phyloP scores from a whole-genome alignment of 129 eudicot species.

The Sambucus nigra region DNA sequence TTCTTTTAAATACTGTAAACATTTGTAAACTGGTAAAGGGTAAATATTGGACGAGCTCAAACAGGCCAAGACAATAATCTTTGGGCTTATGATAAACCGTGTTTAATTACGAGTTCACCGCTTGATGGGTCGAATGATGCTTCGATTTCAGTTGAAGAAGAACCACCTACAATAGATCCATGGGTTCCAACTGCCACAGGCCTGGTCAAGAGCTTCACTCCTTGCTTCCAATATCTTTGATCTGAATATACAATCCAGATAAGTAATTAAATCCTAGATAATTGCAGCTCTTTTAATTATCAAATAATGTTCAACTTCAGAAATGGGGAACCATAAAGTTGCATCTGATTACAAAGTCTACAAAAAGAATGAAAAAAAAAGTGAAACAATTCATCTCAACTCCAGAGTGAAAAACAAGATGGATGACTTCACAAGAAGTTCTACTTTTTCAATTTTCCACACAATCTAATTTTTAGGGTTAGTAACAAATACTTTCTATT shows the following conservation, averaged over 20 bases:
- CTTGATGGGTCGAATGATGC: slow-evolving; percentile 57
- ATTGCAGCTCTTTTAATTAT: not conserved
- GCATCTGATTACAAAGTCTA: too few species aligned
- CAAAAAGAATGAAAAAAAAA: too few species aligned
- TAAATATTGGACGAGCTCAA: not conserved
- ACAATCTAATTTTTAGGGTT: too few species aligned
- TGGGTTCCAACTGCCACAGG: slow-evolving; percentile 31
- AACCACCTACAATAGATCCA: slow-evolving; percentile 2
- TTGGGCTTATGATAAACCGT: slow-evolving; percentile 8
- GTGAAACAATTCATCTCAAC: too few species aligned
- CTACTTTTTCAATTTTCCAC: too few species aligned
- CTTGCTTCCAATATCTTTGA: slow-evolving; percentile 87
- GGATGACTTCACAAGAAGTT: too few species aligned
- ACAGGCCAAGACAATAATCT: not conserved
- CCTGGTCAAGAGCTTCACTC: slow-evolving; percentile 53
- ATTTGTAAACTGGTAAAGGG: too few species aligned
- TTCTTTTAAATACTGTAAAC: too few species aligned
- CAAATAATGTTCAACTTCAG: too few species aligned
- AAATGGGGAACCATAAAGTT: too few species aligned
- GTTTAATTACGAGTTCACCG: slow-evolving; percentile 41
- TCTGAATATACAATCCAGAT: slow-evolving; percentile 31
- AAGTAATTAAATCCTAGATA: not conserved
- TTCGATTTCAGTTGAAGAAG: slow-evolving; percentile 28
- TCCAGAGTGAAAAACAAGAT: too few species aligned
- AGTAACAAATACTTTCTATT: too few species aligned